Evolutionary conservation across 1,139 yeast genomes (phyloP).

Genomic region (Hyphopichia pseudoburtonii): DNA sequence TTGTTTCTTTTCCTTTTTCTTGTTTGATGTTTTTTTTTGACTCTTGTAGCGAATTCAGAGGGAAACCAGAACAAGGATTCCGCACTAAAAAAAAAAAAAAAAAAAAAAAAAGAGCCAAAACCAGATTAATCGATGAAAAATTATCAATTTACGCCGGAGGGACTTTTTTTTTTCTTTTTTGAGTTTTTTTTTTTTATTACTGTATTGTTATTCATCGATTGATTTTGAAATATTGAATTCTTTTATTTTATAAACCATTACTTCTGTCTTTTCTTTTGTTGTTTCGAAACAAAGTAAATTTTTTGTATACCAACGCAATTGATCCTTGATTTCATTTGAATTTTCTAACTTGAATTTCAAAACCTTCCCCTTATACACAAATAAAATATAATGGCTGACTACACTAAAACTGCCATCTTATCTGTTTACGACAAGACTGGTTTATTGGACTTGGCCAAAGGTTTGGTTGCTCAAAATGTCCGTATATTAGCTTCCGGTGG

Average conservation of each 20-base stretch:
- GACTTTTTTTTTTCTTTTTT: background rate
- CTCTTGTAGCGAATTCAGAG: too few species aligned
- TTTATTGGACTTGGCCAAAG: slow-evolving; percentile 90
- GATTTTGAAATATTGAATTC: background rate
- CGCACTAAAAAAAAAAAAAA: background rate
- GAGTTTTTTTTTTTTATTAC: too few species aligned
- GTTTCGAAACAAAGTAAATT: background rate
- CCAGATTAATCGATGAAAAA: background rate
- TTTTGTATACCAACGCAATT: background rate
- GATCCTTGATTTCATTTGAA: background rate
- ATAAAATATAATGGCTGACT: slow-evolving; percentile 35
- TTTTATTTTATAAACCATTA: background rate
- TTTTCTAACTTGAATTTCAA: too few species aligned
- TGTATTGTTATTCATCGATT: background rate
- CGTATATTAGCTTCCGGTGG: slow-evolving; percentile 97
- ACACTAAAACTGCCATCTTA: slow-evolving; percentile 83
- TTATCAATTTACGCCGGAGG: background rate
- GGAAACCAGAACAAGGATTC: too few species aligned
- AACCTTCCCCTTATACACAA: background rate
- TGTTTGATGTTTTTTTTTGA: too few species aligned
- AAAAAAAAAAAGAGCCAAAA: background rate
- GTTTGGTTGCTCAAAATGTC: slow-evolving; percentile 82
- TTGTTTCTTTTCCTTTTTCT: too few species aligned
- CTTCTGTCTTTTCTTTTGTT: background rate
- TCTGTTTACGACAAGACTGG: slow-evolving; percentile 98